These are phyloP conservation scores for Carnegiea gigantea DNA, from an alignment of 179 eudicot genomes.

Conservation along the genomic window DNA sequence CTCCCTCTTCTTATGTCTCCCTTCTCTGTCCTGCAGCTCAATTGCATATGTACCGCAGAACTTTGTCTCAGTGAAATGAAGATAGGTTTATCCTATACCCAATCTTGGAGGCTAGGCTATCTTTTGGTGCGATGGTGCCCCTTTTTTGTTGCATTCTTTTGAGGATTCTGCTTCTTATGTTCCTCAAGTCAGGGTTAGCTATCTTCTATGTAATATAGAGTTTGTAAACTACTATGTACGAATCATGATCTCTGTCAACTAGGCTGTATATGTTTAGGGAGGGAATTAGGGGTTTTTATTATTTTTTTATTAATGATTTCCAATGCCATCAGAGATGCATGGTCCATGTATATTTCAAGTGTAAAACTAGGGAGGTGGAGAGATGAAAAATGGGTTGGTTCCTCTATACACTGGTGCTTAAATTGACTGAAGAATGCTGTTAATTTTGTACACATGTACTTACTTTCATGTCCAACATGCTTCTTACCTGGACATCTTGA, in stretches of 20 bases:
- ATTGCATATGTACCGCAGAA: not conserved
- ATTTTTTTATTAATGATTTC: not conserved
- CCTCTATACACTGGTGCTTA: not conserved
- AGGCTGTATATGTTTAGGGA: slow-evolving; percentile 6
- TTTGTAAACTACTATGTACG: not conserved
- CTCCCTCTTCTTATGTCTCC: not conserved
- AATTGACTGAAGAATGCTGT: not conserved
- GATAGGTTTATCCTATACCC: not conserved
- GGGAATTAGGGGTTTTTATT: not conserved
- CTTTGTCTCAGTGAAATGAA: not conserved
- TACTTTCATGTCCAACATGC: too few species aligned
- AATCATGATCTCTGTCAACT: not conserved
- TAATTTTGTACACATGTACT: too few species aligned
- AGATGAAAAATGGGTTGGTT: not conserved
- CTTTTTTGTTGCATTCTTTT: slow-evolving; percentile 4
- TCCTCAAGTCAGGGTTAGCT: slow-evolving; percentile 6
- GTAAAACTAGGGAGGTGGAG: not conserved
- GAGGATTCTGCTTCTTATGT: slow-evolving; percentile 5
- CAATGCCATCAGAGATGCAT: not conserved
- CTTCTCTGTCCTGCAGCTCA: slow-evolving; percentile 17
- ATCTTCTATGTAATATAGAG: not conserved
- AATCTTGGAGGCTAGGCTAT: slow-evolving; percentile 12
- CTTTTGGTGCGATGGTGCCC: not conserved
- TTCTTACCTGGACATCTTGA: too few species aligned
- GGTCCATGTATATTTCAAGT: slow-evolving; percentile 1